Base-by-base conservation (phyloP, 2,329 filamentous ascomycete species). In the Boeremia lycopersici region DNA sequence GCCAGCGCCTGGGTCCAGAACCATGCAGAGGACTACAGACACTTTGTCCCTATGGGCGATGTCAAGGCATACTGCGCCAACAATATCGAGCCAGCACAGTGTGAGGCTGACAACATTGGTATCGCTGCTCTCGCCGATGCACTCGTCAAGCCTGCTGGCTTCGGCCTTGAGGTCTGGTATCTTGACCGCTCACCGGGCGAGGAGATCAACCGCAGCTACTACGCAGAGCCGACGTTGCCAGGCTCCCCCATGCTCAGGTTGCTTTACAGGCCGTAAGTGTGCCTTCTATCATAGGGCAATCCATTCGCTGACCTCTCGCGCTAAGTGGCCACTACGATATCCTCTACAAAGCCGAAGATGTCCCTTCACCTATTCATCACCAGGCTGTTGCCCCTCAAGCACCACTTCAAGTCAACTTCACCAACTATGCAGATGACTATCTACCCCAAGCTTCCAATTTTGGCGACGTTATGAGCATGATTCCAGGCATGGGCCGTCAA, bases 71-170 rank as follows among this genome's bases (percentile, higher is more conserved):
- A 95, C 74, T 91, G 89, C 71, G 74, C 81, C 34, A 81, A 83
- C 12, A 84, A 83, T 56, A 86, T 98, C 60, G 89, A 96, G 71
- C 85, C 89, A 0, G 82, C 88, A 13, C 84, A 88, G 63, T 86
- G 87, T 45, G 93, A 98, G 77, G 96, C 98, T 59, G 95, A 99
- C 64, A 87, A 97, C 66, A 79, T 96, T n/a, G 90, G 91, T 38
- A 82, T 98, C 59, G 86, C 86, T 56, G 85, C 91, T 2, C 80
- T 98, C 44, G 85, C 89, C 58, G 87, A 93, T 60, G 84, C 91
- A 25, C 82, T 98, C 3, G 84, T 98, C 59, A 88, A 90, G 69
- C 90, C 89, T 7, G 87, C 88, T 44, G 86, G 87, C 13, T 86
- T 97, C 60, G 86, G 88, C 4, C 84, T 98, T 17, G 91, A 97